A percentile compares a stretch with the other conserved stretches of the same genome.
phyloP scores from a whole-genome alignment of 768 basidiomycete species.

The Mycena chlorophos region DNA sequence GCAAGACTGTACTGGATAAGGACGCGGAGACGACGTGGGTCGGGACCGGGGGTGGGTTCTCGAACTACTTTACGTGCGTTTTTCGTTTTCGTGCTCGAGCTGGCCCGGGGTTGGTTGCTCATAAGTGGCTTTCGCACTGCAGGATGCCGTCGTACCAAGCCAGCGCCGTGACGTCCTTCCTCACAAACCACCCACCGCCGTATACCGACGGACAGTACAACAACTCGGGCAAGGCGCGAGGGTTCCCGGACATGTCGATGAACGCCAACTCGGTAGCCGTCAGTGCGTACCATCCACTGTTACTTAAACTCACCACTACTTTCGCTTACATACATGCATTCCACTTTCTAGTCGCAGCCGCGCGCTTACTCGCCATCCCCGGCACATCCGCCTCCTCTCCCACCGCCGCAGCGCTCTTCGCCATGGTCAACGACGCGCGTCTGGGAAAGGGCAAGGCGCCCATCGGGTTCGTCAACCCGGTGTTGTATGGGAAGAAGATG shows the following conservation, averaged over 20 bases:
- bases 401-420: slow-evolving; percentile 48
- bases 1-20: slow-evolving; percentile 43
- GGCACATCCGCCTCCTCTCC: slow-evolving; percentile 54
- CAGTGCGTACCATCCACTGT: no score
- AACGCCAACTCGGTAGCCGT: slow-evolving; percentile 30
- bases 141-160: slow-evolving; percentile 49
- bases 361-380: no score
- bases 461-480: slow-evolving; percentile 52
- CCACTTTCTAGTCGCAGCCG: no score
- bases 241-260: slow-evolving; percentile 50
- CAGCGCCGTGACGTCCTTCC: slow-evolving; percentile 39
- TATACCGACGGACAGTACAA: slow-evolving; percentile 46
- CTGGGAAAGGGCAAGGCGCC: slow-evolving; percentile 40
- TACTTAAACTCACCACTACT: no score
- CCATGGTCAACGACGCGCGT: slow-evolving; percentile 55
- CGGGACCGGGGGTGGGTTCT: slow-evolving; percentile 55
- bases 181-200: slow-evolving; percentile 41
- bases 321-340: no score
- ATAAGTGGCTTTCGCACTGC: slow-evolving; percentile 6
- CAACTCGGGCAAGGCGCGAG: slow-evolving; percentile 47
- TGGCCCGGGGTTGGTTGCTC: background rate
- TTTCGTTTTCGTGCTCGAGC: background rate
- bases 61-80: slow-evolving; percentile 40
- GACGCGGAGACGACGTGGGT: slow-evolving; percentile 51
- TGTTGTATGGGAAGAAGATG: slow-evolving; percentile 29